Conservation (phyloP, 176 grass and related monocot species). For the Avena insularis region DNA sequence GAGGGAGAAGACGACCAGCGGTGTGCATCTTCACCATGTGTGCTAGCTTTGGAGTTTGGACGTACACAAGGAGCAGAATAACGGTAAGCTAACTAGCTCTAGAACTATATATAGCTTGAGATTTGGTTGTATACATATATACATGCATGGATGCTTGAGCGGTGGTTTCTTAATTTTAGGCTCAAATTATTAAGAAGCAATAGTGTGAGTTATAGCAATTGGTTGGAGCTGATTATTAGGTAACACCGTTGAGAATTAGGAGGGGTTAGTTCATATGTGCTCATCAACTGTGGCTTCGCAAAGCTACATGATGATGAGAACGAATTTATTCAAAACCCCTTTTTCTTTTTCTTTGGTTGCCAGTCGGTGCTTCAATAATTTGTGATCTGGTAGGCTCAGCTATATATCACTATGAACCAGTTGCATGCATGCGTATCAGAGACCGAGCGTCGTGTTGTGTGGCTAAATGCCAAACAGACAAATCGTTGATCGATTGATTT, state of each 20-base stretch:
- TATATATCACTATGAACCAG: too few species aligned
- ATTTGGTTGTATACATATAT: too few species aligned
- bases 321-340: neutral
- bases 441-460: neutral
- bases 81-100: neutral
- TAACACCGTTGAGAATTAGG: neutral
- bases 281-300: neutral
- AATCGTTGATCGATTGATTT: neutral
- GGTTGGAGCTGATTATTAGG: constrained; percentile 8
- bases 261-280: neutral
- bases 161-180: neutral
- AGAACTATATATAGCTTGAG: neutral
- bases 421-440: neutral
- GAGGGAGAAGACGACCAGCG: neutral
- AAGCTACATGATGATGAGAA: neutral
- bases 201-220: neutral
- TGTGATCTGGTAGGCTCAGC: too few species aligned
- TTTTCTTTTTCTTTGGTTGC: neutral
- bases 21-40: neutral
- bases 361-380: neutral
- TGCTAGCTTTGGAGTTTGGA: neutral
- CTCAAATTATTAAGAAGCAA: neutral
- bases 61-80: neutral
- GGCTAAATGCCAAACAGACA: neutral
- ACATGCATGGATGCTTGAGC: neutral